A percentile compares a stretch with the other conserved stretches of the same genome.
These are phyloP conservation scores for Xylariaceae sp. DNA, from an alignment of 2,329 filamentous ascomycete genomes.

Conservation along the genomic window DNA sequence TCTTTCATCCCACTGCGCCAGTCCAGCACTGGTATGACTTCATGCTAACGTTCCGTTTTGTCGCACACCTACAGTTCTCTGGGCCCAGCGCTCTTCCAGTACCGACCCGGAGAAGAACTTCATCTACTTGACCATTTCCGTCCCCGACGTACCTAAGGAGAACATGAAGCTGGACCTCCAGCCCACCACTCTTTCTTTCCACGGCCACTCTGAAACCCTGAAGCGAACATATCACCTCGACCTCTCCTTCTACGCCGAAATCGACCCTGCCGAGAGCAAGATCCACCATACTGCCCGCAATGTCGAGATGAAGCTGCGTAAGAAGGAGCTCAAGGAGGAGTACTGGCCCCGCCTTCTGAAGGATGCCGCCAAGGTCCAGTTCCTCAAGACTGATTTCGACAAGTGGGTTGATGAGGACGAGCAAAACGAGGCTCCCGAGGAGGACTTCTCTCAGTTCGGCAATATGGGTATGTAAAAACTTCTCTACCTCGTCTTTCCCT, in stretches of 20 bases:
- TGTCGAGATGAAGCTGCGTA: slow-evolving; percentile 88
- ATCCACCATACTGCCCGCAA: slow-evolving; percentile 87
- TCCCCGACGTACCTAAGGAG: slow-evolving; percentile 78
- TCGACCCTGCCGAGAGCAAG: slow-evolving; percentile 84
- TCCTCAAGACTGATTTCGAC: slow-evolving; percentile 98
- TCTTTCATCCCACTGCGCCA: not conserved
- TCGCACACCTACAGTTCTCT: slow-evolving; percentile 71
- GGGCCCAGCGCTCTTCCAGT: slow-evolving; percentile 93
- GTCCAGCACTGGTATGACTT: not conserved
- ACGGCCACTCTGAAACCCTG: slow-evolving; percentile 80
- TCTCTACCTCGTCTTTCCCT: slow-evolving; percentile 2
- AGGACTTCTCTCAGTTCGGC: slow-evolving; percentile 74
- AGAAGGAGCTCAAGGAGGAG: slow-evolving; percentile 94
- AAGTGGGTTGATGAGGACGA: slow-evolving; percentile 99
- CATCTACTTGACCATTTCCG: slow-evolving; percentile 90
- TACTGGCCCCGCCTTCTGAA: slow-evolving; percentile 97
- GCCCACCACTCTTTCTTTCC: slow-evolving; percentile 78
- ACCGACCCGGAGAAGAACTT: slow-evolving; percentile 87
- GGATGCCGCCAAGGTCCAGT: slow-evolving; percentile 87
- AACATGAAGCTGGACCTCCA: slow-evolving; percentile 85
- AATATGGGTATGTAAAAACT: slow-evolving; percentile 64
- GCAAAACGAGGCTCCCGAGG: slow-evolving; percentile 87
- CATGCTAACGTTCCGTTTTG: slow-evolving; percentile 14
- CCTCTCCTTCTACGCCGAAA: slow-evolving; percentile 88
- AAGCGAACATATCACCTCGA: slow-evolving; percentile 87